Evolutionary conservation across 768 basidiomycete genomes (phyloP).

Genomic region (Lanmaoa rubissima): DNA sequence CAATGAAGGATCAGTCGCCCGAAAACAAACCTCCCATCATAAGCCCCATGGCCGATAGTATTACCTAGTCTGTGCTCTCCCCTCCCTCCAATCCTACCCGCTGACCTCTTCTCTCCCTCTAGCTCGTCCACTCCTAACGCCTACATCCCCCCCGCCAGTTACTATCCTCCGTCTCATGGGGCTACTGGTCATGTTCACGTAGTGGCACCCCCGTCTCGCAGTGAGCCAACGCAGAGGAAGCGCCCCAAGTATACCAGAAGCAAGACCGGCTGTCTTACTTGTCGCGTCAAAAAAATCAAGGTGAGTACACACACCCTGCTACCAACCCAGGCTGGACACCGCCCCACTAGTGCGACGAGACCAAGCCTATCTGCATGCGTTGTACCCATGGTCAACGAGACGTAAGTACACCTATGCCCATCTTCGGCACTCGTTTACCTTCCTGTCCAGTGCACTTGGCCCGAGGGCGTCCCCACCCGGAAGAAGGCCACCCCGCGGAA

Average conservation of each 20-base stretch:
- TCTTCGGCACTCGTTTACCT: constrained; percentile 13
- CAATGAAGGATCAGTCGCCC: constrained; percentile 42
- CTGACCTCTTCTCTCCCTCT: constrained; percentile 22
- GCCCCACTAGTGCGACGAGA: constrained; percentile 76
- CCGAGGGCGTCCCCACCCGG: constrained; percentile 69
- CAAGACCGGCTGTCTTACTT: constrained; percentile 93
- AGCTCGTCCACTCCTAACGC: constrained; percentile 38
- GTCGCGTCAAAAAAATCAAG: constrained; percentile 94
- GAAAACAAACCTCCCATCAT: constrained; percentile 38
- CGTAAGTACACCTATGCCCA: constrained; percentile 38
- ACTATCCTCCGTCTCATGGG: constrained; percentile 36
- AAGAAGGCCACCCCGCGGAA: constrained; percentile 62
- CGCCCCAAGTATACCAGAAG: constrained; percentile 92
- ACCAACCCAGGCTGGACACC: constrained; percentile 1
- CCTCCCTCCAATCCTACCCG: constrained; percentile 4
- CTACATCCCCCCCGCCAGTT: constrained; percentile 43
- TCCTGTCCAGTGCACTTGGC: constrained; percentile 70
- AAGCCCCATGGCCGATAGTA: constrained; percentile 48
- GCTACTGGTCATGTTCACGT: constrained; percentile 42
- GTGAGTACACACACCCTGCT: constrained; percentile 40
- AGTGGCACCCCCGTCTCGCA: constrained; percentile 46
- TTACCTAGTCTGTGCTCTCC: constrained; percentile 50
- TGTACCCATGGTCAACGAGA: constrained; percentile 85
- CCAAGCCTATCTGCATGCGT: constrained; percentile 82
- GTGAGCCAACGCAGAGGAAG: constrained; percentile 61